Conservation (phyloP, 345 rosid species). For the Eucalyptus cloeziana region DNA sequence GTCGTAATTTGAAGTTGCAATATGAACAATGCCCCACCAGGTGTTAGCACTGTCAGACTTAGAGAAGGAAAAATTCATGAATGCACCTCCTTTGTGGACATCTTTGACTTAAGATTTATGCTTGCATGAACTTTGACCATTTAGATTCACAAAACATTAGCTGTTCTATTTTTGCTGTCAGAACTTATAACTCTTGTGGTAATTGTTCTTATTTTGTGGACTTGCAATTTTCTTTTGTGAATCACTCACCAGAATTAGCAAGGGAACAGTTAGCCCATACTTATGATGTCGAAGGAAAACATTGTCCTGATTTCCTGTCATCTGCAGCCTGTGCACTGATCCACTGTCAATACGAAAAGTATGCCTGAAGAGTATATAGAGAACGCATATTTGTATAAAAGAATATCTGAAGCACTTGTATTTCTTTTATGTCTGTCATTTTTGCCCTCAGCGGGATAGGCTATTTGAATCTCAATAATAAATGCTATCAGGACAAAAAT, state of each 20-base stretch:
- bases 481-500: background rate
- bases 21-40: background rate
- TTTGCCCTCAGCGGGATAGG: background rate
- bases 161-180: background rate
- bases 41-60: background rate
- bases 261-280: background rate
- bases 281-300: background rate
- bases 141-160: background rate
- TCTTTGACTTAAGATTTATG: background rate
- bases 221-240: background rate
- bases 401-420: background rate
- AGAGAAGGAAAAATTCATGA: background rate
- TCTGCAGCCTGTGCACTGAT: background rate
- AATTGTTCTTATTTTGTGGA: background rate
- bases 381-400: background rate
- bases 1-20: background rate
- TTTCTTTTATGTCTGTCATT: background rate
- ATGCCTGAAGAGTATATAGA: background rate
- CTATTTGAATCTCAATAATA: background rate
- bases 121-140: background rate
- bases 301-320: background rate
- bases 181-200: background rate
- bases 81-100: background rate
- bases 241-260: background rate
- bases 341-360: background rate